Base-by-base conservation (phyloP, 2,329 filamentous ascomycete species). In the Metarhizium album region DNA sequence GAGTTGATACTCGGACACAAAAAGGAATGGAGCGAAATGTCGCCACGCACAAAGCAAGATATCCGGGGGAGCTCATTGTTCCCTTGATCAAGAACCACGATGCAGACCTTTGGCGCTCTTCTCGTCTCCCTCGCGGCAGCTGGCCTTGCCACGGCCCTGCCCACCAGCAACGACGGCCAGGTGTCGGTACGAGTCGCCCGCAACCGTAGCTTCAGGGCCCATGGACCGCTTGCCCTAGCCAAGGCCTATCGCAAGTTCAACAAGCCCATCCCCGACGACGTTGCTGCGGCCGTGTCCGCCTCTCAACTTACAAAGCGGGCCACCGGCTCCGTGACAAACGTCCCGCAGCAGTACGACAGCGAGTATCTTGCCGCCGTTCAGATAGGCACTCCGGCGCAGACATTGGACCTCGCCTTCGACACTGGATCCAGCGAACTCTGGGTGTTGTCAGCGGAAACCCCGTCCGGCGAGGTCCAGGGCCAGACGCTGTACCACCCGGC, bases 371-470 rank as follows among this genome's bases (percentile, higher is more conserved):
- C 56, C 22, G 46, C 45, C 16, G 56, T 59, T 20, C 49, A 55
- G 27, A 57, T 60, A 31, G 56, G 58, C 3, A 54, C 54, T 18
- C 58, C 57, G 5, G 47, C 55, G 3, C 57, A 59, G 52, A 54
- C 43, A 20, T 45, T 59, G 0, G 18, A 43, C 13, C 46, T 60
- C 16, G 51, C 55, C 51, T 57, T 60, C 29, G 58, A 60, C 31
- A 60, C 57, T 11, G 57, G 58, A 27, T 59, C 60, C 20, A 59
- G 59, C 45, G 62, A 64, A 27, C 56, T 66, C 9, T 60, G 57
- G 50, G 60, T 59, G 55, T 74, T 74, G 54, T 73, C 69, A 53
- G 68, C 70, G 50, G 69, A 71, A 53, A 74, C 70, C 27, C 60
- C 64, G 38, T 49, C 59, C 29, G 31, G 49, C 18, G 57, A 70